Percentiles rank a stretch among this genome's conserved stretches.
Evolutionary conservation across 208 protist genomes (phyloP).

Genomic region (Leishmania tropica): DNA sequence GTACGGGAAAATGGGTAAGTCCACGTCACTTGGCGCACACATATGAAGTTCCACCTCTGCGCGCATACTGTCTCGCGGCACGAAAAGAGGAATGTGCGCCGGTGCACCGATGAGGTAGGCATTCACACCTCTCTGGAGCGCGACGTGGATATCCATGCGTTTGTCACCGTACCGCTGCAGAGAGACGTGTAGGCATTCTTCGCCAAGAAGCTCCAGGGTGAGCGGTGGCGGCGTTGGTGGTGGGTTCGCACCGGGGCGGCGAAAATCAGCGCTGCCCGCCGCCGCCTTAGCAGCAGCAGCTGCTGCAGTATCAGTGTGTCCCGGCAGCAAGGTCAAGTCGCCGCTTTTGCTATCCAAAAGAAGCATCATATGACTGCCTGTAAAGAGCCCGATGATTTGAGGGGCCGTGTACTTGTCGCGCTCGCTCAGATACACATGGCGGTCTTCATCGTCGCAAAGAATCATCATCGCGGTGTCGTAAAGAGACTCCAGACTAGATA

Average conservation of each 20-base stretch:
- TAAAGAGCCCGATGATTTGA: conserved; percentile 43
- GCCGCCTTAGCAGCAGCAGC: background rate
- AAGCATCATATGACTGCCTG: conserved; percentile 21
- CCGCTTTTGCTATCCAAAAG: conserved; percentile 26
- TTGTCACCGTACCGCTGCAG: conserved; percentile 61
- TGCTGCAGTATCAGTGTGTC: conserved; percentile 5
- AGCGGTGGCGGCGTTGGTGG: conserved; percentile 28
- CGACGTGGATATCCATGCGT: conserved; percentile 47
- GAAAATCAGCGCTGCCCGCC: background rate
- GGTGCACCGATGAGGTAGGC: conserved; percentile 36
- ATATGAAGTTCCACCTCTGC: conserved; percentile 36
- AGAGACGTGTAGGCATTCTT: conserved; percentile 33
- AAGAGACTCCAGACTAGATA: conserved; percentile 36
- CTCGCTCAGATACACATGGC: conserved; percentile 58
- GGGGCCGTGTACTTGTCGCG: conserved; percentile 27
- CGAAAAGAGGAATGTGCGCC: conserved; percentile 34
- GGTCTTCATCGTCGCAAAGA: conserved; percentile 48
- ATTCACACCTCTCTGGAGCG: conserved; percentile 37
- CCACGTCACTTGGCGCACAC: conserved; percentile 33
- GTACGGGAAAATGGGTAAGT: conserved; percentile 59
- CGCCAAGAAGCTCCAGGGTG: conserved; percentile 30
- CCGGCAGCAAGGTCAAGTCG: conserved; percentile 16
- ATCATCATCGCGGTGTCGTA: conserved; percentile 51
- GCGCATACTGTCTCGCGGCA: conserved; percentile 26
- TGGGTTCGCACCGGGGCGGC: background rate